These are phyloP conservation scores for Musa itinerans DNA, from an alignment of 176 grass and related monocot genomes.

Conservation along the genomic window DNA sequence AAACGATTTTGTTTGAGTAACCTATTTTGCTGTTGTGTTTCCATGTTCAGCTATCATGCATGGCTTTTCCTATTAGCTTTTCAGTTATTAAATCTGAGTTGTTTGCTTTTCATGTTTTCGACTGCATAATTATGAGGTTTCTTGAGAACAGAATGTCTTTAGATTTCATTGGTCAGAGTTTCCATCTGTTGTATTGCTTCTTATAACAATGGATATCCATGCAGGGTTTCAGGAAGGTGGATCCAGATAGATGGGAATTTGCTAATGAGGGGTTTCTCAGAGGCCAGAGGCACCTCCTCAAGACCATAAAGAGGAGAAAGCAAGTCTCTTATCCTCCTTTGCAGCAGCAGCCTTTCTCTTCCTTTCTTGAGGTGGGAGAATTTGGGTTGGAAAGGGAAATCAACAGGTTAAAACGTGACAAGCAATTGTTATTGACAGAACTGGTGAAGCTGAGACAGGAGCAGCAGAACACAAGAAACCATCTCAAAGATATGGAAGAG, in stretches of 20 bases:
- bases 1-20: constrained; percentile 26
- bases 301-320: constrained; percentile 72
- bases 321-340: constrained; percentile 29
- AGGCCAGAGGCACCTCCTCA: constrained; percentile 78
- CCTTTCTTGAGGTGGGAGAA: constrained; percentile 70
- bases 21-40: no score
- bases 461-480: constrained; percentile 62
- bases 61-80: no score
- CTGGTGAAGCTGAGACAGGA: constrained; percentile 85
- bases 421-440: constrained; percentile 65
- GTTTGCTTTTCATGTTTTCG: background rate
- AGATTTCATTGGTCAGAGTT: background rate
- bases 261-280: constrained; percentile 79
- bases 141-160: background rate
- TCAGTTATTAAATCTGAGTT: background rate
- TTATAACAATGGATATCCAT: background rate
- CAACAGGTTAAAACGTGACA: constrained; percentile 67
- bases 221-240: constrained; percentile 93
- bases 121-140: background rate
- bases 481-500: constrained; percentile 76
- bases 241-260: constrained; percentile 91
- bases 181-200: background rate
- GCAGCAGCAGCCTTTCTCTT: constrained; percentile 47
- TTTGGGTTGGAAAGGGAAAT: constrained; percentile 81
- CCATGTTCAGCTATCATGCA: no score